Base-by-base conservation (phyloP, 495 filamentous ascomycete genomes). In the Neurospora sp. region DNA sequence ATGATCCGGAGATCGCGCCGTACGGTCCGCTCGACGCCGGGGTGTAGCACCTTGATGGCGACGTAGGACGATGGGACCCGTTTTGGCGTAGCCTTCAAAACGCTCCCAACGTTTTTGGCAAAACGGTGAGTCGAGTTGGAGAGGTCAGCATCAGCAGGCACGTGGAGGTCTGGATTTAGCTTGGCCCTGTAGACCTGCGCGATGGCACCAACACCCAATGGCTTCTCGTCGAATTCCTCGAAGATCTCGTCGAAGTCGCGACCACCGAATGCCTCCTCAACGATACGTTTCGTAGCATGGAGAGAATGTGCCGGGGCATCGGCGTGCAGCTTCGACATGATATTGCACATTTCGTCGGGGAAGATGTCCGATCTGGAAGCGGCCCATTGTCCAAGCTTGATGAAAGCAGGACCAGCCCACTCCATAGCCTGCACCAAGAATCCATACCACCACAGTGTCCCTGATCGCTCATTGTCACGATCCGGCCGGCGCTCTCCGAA, bases 301-400 rank as follows among this genome's bases (percentile, higher is more conserved):
- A 99, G 82, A 2, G 94, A 93, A 81, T 99, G 96, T 14, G 96
- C 93, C 0, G 94, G 95, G 0, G 94, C 94, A 79, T 98, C 86
- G 3, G 95, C 98, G 79, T 99, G 96, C 5, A 99, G 89, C 70
- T 93, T 92, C 0, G 95, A 97, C 96, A 99, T 96, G 77, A 92
- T 89, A 42, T 85, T 88, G 82, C 96, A 99, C 86, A 99, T 88
- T 79, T 97, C 90, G 12, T 86, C 91, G n/a, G 96, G 94, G 80
- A 99, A 99, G 78, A 99, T 97, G 79, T 99, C 96, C 72, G 95
- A 91, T 77, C 96, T 88, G 4, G 96, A 98, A 12, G 96, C 96
- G 31, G 96, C 96, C 96, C 96, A 99, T 92, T 99, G 96, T 35
- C 96, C 96, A 71, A 99, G 89, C 93, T 99, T 99, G 83, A 99